Evolutionary conservation across 106 monocot species (phyloP), one percentile per base, ranked within the genome.

Genomic region (Alisma plantagoaquatica): DNA sequence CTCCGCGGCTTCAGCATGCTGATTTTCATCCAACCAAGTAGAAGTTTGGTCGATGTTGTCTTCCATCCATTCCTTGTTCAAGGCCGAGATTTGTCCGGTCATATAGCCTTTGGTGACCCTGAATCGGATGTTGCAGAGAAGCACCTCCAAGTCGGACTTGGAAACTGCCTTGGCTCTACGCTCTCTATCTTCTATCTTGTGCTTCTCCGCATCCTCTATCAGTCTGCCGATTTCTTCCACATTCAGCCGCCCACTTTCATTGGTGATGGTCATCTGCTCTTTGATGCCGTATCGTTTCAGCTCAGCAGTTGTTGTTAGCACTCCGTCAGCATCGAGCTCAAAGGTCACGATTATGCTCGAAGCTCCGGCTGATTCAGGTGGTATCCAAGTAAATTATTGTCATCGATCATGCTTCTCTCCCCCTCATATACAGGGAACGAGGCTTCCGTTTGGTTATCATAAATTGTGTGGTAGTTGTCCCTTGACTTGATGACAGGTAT

Each of bases 251-350:
- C 60, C 60, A 28, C 35, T 46, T 8, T 60, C 60, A 46, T 60
- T 60, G 46, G 46, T 60, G 41, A 60, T 60, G 19, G 60, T 60
- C 27, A 60, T 46, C 43, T 4, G 3, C 46, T 27, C 27, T 27
- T 27, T 60, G 20, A 68, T 73, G 47, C 82, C 82, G 8, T 76
- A 55, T 12, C 60, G 72, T 69, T 73, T 73, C 29, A 77, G 77
- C 76, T 73, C 73, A 0, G 82, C 77, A 0, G 79, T 72, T 12
- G 73, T 79, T 25, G 78, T 79, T 30, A 83, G 31, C 23, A 83
- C 75, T 5, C 83, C 83, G 27, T 83, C 74, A 2, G 70, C 83
- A 30, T 78, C 78, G n/a, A 84, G 73, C 41, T 75, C 75, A 14
- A 84, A 84, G 64, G 66, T 63, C 15, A 84, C 79, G 0, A 44